phyloP scores from a whole-genome alignment of 2,329 filamentous ascomycete species.

The Neopestalotiopsis rosae region DNA sequence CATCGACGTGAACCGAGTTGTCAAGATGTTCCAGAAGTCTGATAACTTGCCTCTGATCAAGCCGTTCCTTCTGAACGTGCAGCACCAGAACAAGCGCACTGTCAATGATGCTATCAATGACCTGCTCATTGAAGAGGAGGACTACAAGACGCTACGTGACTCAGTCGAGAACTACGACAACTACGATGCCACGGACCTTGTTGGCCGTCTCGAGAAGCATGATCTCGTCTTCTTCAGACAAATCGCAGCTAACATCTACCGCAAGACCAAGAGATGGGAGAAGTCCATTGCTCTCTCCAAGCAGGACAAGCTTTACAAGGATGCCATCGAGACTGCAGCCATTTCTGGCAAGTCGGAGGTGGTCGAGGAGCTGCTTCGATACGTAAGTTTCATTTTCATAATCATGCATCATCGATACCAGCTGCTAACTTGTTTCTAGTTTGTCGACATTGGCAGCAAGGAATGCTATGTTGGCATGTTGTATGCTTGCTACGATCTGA shows the following conservation, averaged over 20 bases:
- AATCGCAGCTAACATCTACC: slow-evolving; percentile 97
- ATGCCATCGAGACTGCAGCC: slow-evolving; percentile 96
- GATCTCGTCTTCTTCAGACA: slow-evolving; percentile 99
- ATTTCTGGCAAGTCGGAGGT: slow-evolving; percentile 90
- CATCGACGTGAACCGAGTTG: slow-evolving; percentile 98
- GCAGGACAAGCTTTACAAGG: slow-evolving; percentile 99
- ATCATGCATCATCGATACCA: neutral
- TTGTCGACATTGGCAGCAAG: slow-evolving; percentile 97
- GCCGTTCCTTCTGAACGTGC: slow-evolving; percentile 96
- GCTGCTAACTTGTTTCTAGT: slow-evolving; percentile 61
- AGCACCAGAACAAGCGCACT: slow-evolving; percentile 95
- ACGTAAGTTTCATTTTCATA: slow-evolving; percentile 71
- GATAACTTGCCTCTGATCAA: slow-evolving; percentile 99
- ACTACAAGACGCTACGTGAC: slow-evolving; percentile 97
- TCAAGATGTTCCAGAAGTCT: slow-evolving; percentile 97
- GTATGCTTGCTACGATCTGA: slow-evolving; percentile 97
- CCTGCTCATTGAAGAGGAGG: slow-evolving; percentile 95
- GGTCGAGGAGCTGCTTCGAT: slow-evolving; percentile 93
- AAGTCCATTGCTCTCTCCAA: slow-evolving; percentile 98
- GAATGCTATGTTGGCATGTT: slow-evolving; percentile 99
- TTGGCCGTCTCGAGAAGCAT: slow-evolving; percentile 92
- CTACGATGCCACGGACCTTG: slow-evolving; percentile 93
- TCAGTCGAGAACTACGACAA: slow-evolving; percentile 99
- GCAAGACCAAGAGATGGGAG: slow-evolving; percentile 99
- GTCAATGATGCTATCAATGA: slow-evolving; percentile 99